Evolutionary conservation across 352 stramenopile species (phyloP), one percentile per base, ranked within the genome.

Genomic region (Globisporangium barbulae): DNA sequence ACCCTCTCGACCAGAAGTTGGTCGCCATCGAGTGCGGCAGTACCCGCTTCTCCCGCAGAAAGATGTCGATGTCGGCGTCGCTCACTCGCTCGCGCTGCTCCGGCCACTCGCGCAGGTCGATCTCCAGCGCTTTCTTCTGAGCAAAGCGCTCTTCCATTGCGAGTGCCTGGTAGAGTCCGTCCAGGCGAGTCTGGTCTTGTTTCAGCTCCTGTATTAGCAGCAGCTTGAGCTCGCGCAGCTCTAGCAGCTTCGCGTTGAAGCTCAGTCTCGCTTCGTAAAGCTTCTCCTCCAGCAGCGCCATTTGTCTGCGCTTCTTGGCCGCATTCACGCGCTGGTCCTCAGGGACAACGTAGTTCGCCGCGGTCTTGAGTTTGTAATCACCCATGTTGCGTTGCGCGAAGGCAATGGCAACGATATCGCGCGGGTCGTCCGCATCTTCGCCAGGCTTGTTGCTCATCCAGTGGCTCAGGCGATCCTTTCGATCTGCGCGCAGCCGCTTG

Each of bases 291-390:
- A 97, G 73, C 19, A 96, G 69, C 33, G 84, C 84, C 73, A 96
- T 92, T 59, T 97, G 86, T n/a, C 79, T 65, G 13, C 87, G 65
- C 61, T 98, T 98, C 67, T 94, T 96, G 25, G 80, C 80, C 3
- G 91, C 85, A 52, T 98, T 97, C 22, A 98, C 82, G 31, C 84
- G 89, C 67, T 96, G 89, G 21, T 90, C 78, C 58, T 96, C 79
- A 5, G 92, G 92, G 10, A 98, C 92, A 5, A 96, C 86, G 64
- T 98, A 98, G 57, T 89, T 81, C 6, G 71, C 64, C 10, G 78
- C 83, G 3, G 79, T 91, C 72, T 98, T 98, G 44, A 98, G 69
- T 64, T 97, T 96, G 74, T 96, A 98, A 72, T 97, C 91, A 2
- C 93, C 91, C 81, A 97, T 92, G 65, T 96, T 94, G 33, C 86